These are phyloP conservation scores for Penicillium nordicum DNA, from an alignment of 2,329 filamentous ascomycete species.

Conservation along the genomic window DNA sequence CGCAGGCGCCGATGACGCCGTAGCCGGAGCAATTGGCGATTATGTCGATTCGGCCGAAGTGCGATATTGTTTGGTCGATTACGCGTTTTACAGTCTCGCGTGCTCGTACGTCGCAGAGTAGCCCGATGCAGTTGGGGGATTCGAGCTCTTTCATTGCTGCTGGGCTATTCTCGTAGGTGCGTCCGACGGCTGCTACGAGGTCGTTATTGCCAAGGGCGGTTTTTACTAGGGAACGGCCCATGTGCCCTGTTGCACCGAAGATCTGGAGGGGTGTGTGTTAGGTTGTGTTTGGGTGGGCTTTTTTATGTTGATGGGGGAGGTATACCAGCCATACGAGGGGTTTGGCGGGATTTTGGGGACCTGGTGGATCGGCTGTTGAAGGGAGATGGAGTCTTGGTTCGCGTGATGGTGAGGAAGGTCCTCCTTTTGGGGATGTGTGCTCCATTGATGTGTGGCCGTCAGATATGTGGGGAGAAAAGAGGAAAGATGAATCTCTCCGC, in stretches of 20 bases:
- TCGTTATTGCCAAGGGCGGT: slow-evolving; percentile 76
- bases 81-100: slow-evolving; percentile 71
- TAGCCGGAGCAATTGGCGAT: slow-evolving; percentile 94
- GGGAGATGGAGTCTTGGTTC: slow-evolving; percentile 62
- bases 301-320: slow-evolving; percentile 14
- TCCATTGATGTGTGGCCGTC: slow-evolving; percentile 1
- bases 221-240: slow-evolving; percentile 86
- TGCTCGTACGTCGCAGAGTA: slow-evolving; percentile 87
- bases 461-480: slow-evolving; percentile 1
- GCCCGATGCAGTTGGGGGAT: slow-evolving; percentile 62
- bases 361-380: slow-evolving; percentile 79
- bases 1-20: slow-evolving; percentile 90
- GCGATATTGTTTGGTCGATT: slow-evolving; percentile 65
- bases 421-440: slow-evolving; percentile 24
- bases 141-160: slow-evolving; percentile 70
- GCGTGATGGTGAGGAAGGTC: slow-evolving; percentile 26
- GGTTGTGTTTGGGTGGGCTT: background rate
- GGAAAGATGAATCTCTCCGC: slow-evolving; percentile 23
- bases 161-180: slow-evolving; percentile 70
- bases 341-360: slow-evolving; percentile 64
- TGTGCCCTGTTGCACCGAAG: slow-evolving; percentile 95
- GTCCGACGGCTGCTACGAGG: slow-evolving; percentile 79
- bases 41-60: slow-evolving; percentile 80
- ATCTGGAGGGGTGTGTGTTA: slow-evolving; percentile 51
- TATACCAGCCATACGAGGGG: slow-evolving; percentile 85